Base-by-base conservation (phyloP, 2,329 filamentous ascomycete species). In the Rutstroemia sp. region DNA sequence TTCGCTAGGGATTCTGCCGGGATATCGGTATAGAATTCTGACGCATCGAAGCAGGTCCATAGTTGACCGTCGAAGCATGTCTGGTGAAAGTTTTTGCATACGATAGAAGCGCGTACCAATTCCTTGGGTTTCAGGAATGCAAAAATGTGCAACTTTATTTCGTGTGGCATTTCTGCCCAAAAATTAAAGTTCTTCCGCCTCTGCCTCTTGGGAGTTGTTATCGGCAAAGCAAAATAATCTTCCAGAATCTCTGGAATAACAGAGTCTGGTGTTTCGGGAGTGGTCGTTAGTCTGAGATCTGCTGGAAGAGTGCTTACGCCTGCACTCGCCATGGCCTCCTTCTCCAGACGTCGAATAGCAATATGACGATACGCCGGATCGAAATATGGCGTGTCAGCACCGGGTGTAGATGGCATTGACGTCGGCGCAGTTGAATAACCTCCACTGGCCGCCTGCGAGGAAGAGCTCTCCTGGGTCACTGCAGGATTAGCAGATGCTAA, bases 41-140 rank as follows among this genome's bases (percentile, higher is more conserved):
- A 86, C 2, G 89, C 84, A 70, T 97, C 91, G 49, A 97, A 79
- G 44, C 80, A 83, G 3, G 84, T 85, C 94, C 94, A 99, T 16
- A 97, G 74, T 73, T 99, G 94, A 2, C 94, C 94, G 70, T 99
- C 92, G 65, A 92, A 96, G 73, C 92, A 96, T 72, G 89, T 84
- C 49, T 80, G 78, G 70, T 95, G 78, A 77, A 94, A 96, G 5
- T 79, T 73, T 70, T 85, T 90, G 68, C 85, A 92, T 19, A 94
- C 87, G 18, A 82, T 76, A 0, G 92, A 95, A 56, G 82, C 81
- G 58, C 85, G 81, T 10, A 96, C 83, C 37, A 97, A 80, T 69
- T 97, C 86, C 67, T 85, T 90, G 0, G 92, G 91, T 27, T 78
- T 77, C 19, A 97, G 76, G 65, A 87, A 90, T 5, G 82, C 79